These are phyloP conservation scores for Gaeumannomyces sp. DNA, from an alignment of 2,329 filamentous ascomycete genomes.

Conservation along the genomic window DNA sequence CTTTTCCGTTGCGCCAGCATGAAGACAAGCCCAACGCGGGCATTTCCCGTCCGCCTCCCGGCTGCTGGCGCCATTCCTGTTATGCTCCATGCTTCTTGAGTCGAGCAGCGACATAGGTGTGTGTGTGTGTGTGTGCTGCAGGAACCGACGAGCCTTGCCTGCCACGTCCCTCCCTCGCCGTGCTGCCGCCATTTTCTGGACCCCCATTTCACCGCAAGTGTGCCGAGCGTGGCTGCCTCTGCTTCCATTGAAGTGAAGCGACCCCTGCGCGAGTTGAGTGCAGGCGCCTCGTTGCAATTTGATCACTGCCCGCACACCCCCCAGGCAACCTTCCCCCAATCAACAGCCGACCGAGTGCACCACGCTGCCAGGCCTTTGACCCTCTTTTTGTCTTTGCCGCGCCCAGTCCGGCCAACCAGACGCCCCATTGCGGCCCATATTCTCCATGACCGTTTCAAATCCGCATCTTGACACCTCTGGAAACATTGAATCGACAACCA, in stretches of 20 bases:
- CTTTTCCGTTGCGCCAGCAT: background rate
- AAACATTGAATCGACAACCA: constrained; percentile 7
- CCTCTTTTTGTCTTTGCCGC: constrained; percentile 8
- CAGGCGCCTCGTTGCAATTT: background rate
- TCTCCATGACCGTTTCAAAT: constrained; percentile 11
- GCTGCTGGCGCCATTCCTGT: background rate
- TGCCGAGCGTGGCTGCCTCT: background rate
- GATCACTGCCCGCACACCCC: constrained; percentile 1
- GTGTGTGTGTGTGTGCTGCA: background rate
- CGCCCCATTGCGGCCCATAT: constrained; percentile 4
- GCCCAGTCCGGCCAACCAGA: constrained; percentile 9
- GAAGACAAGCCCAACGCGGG: background rate
- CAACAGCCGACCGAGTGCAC: background rate
- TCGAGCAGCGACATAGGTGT: background rate
- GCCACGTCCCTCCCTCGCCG: background rate
- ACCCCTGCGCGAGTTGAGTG: background rate
- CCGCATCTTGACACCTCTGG: constrained; percentile 11
- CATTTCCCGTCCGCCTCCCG: constrained; percentile 1
- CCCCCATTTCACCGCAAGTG: background rate
- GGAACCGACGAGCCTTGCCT: background rate
- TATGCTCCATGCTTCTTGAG: background rate
- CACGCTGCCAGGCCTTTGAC: background rate
- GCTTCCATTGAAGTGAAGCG: background rate
- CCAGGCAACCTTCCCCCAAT: background rate
- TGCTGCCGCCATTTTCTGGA: background rate